phyloP scores from a whole-genome alignment of 2,329 filamentous ascomycete species.

The Capronia americana region DNA sequence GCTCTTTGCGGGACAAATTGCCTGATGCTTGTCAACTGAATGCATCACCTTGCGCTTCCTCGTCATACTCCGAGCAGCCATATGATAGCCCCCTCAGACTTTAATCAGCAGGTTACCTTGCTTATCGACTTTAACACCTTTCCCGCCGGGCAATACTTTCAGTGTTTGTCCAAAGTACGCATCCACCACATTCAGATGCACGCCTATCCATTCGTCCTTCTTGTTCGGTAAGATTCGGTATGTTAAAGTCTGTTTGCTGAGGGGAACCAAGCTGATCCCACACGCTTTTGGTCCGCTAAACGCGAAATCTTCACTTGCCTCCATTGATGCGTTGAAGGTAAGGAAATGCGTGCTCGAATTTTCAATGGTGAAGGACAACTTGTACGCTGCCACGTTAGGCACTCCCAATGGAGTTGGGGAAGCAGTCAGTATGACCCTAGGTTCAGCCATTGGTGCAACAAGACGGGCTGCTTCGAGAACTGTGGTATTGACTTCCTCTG shows the following conservation, averaged over 20 bases:
- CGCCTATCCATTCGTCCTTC: constrained; percentile 67
- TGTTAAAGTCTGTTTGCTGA: constrained; percentile 74
- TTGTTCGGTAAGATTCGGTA: constrained; percentile 75
- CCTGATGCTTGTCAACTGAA: neutral
- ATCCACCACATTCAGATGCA: constrained; percentile 79
- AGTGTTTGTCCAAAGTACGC: constrained; percentile 92
- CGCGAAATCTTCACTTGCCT: constrained; percentile 88
- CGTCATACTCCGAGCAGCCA: neutral
- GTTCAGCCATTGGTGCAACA: constrained; percentile 80
- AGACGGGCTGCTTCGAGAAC: constrained; percentile 79
- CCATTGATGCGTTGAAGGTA: constrained; percentile 90
- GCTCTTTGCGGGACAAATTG: neutral
- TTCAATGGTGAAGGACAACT: constrained; percentile 72
- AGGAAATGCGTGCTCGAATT: constrained; percentile 95
- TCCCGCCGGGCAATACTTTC: constrained; percentile 74
- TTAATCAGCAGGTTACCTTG: constrained; percentile 45
- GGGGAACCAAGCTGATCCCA: constrained; percentile 79
- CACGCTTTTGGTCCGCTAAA: constrained; percentile 88
- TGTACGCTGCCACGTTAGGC: constrained; percentile 8
- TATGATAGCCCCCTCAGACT: constrained; percentile 11
- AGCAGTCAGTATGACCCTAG: constrained; percentile 69
- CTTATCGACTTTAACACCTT: constrained; percentile 66
- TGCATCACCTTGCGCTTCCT: neutral
- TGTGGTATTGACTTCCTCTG: constrained; percentile 63
- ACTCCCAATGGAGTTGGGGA: constrained; percentile 4